These are phyloP conservation scores for Hanseniaspora taiwanica DNA, from an alignment of 805 yeast species.

Conservation along the genomic window DNA sequence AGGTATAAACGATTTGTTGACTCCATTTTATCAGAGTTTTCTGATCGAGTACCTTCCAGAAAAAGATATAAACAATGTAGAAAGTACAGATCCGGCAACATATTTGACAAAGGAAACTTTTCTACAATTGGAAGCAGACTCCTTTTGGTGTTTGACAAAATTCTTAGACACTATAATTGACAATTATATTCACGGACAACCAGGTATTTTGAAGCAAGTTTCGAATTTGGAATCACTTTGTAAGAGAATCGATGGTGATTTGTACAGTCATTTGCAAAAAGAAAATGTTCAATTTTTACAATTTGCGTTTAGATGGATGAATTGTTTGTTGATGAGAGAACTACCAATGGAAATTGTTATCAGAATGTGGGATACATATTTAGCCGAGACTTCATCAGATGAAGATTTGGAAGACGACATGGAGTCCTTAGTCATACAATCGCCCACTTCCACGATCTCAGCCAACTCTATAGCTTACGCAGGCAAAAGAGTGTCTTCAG, in stretches of 20 bases:
- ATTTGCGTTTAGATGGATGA: constrained; percentile 97
- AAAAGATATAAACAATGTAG: constrained; percentile 34
- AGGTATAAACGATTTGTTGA: constrained; percentile 87
- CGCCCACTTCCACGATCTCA: too few species aligned
- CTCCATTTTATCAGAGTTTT: constrained; percentile 87
- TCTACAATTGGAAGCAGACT: constrained; percentile 78
- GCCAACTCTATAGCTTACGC: too few species aligned
- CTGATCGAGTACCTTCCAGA: constrained; percentile 45
- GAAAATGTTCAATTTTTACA: constrained; percentile 93
- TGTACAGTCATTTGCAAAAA: constrained; percentile 57
- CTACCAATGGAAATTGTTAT: constrained; percentile 63
- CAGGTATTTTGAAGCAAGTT: constrained; percentile 90
- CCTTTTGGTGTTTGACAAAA: constrained; percentile 92
- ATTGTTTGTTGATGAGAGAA: constrained; percentile 92
- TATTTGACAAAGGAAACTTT: constrained; percentile 45
- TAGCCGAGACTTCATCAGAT: constrained; percentile 48
- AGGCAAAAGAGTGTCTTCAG: too few species aligned
- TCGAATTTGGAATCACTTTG: constrained; percentile 65
- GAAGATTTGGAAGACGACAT: constrained; percentile 12
- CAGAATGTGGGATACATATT: constrained; percentile 96
- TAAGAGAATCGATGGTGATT: constrained; percentile 60
- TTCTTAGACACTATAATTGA: constrained; percentile 90
- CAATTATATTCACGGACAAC: constrained; percentile 95
- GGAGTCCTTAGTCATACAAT: constrained; percentile 21
- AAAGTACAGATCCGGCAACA: constrained; percentile 45